phyloP scores from a whole-genome alignment of 2,329 filamentous ascomycete genomes.

The Beauveria medogensis region DNA sequence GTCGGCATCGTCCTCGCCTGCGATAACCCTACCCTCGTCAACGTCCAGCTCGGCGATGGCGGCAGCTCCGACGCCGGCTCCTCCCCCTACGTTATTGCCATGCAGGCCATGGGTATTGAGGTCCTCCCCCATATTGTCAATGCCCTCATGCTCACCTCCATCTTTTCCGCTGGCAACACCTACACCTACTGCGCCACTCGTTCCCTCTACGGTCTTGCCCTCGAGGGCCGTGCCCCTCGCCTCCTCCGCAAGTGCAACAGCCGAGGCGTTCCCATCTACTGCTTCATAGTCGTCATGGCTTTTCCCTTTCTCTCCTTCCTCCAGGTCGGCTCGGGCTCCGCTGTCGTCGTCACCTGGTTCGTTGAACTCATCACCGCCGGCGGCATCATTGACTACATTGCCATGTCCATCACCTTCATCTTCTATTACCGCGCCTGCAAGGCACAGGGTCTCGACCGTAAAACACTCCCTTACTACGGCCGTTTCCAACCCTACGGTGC shows the following conservation, averaged over 20 bases:
- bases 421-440: slow-evolving; percentile 44
- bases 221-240: slow-evolving; percentile 39
- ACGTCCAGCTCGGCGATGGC: slow-evolving; percentile 35
- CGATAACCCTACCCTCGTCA: slow-evolving; percentile 49
- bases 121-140: slow-evolving; percentile 52
- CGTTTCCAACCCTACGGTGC: slow-evolving; percentile 52
- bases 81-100: slow-evolving; percentile 57
- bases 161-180: slow-evolving; percentile 41
- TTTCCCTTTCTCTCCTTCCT: slow-evolving; percentile 48
- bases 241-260: slow-evolving; percentile 51
- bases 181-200: slow-evolving; percentile 45
- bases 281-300: slow-evolving; percentile 44
- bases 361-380: slow-evolving; percentile 49
- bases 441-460: slow-evolving; percentile 45
- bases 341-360: slow-evolving; percentile 45
- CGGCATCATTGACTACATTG: slow-evolving; percentile 54
- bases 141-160: slow-evolving; percentile 37
- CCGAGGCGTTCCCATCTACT: slow-evolving; percentile 54
- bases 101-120: slow-evolving; percentile 44
- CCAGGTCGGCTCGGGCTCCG: slow-evolving; percentile 39
- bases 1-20: slow-evolving; percentile 60
- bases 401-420: slow-evolving; percentile 39
- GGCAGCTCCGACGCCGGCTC: slow-evolving; percentile 39
- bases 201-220: slow-evolving; percentile 42
- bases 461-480: slow-evolving; percentile 47